These are phyloP conservation scores for Petunia axillaris DNA, from an alignment of 257 asterid species.

Conservation along the genomic window DNA sequence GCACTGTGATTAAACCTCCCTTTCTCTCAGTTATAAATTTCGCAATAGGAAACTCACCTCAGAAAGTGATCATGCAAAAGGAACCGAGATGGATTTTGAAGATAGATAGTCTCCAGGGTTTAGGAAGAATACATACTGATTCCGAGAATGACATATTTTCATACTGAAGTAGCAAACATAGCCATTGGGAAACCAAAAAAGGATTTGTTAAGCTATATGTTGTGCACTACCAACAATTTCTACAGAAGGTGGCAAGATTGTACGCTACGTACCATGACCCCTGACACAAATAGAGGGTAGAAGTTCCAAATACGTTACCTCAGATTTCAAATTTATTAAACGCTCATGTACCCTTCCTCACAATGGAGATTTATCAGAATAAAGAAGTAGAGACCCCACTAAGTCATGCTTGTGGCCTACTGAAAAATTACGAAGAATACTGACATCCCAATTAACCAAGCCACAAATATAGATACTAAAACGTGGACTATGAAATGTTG, in stretches of 20 bases:
- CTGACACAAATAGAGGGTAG: not conserved
- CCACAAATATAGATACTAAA: not conserved
- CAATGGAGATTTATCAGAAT: not conserved
- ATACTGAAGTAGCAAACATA: not conserved
- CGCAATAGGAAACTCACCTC: not conserved
- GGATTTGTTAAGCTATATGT: not conserved
- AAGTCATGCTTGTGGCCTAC: not conserved
- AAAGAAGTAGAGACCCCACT: not conserved
- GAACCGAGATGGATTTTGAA: not conserved
- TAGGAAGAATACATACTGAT: not conserved
- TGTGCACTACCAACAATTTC: constrained; percentile 1
- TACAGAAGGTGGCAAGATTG: not conserved
- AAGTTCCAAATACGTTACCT: not conserved
- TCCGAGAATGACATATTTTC: not conserved
- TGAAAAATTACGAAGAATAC: not conserved
- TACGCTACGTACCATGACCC: not conserved
- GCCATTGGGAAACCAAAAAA: not conserved
- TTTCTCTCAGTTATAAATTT: not conserved
- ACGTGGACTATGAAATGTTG: no score
- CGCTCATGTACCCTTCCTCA: not conserved
- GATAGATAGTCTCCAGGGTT: not conserved
- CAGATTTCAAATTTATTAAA: not conserved
- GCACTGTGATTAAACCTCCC: not conserved
- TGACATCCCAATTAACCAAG: not conserved
- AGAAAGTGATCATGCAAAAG: constrained; percentile 12